Percentiles rank a stretch among this genome's conserved stretches.
Conservation (phyloP, 768 basidiomycete species). For the Gloeopeniophorella convolvens region DNA sequence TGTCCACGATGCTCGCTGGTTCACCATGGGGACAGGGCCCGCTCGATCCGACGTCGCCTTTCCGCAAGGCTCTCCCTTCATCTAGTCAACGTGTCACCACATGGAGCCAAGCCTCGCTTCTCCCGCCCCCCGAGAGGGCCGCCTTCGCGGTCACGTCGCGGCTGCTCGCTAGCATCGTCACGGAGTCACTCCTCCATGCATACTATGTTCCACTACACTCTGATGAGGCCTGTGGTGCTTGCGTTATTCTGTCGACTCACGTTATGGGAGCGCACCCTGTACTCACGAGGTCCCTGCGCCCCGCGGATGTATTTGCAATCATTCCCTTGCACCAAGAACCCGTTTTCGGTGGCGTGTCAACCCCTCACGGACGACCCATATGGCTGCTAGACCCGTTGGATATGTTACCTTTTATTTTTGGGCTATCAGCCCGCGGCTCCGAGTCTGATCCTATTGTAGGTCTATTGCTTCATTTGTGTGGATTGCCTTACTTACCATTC, state of each 20-base stretch:
- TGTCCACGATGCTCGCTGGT: too few species aligned
- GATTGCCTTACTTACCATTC: not conserved
- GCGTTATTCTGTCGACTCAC: conserved; percentile 35
- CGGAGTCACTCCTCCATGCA: conserved; percentile 39
- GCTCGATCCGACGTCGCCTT: too few species aligned
- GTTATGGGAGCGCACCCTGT: conserved; percentile 31
- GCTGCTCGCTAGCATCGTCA: conserved; percentile 43
- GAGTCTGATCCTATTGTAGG: not conserved
- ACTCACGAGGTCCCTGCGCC: conserved; percentile 30
- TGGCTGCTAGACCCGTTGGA: conserved; percentile 53
- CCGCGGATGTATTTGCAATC: conserved; percentile 41
- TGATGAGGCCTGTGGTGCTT: conserved; percentile 29
- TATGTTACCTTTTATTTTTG: conserved; percentile 42
- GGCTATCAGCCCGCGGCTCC: conserved; percentile 23
- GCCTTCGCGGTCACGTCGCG: conserved; percentile 43
- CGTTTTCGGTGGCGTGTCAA: conserved; percentile 31
- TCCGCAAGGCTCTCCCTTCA: not conserved
- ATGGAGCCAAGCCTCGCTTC: conserved; percentile 3
- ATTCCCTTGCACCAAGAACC: conserved; percentile 43
- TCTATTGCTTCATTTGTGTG: not conserved
- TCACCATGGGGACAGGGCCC: not conserved
- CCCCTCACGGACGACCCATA: conserved; percentile 35
- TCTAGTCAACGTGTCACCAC: not conserved
- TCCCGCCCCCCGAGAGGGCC: conserved; percentile 24
- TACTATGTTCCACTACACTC: conserved; percentile 33